Base-by-base conservation (phyloP, 345 rosid species). In the Citrus sp. region DNA sequence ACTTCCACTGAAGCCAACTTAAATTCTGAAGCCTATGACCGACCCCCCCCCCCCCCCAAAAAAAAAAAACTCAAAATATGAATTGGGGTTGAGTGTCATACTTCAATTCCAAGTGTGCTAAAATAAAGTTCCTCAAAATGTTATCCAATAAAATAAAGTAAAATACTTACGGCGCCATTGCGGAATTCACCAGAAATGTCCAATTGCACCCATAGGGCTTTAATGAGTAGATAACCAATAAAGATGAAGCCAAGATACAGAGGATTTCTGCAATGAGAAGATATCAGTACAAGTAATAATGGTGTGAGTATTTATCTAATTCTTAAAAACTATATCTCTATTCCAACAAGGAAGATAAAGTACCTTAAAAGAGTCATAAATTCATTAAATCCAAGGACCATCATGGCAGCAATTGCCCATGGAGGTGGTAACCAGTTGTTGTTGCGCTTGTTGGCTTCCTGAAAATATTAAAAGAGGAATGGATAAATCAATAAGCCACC, bases 341-440 rank as follows among this genome's bases (percentile, higher is more conserved):
- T 49, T 67, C 74, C 65, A 59, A 73, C 34, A 80, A 38, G 7
- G 42, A 51, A 28, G 64, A 77, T 34, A 60, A 66, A 34, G 51
- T 79, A 94, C 99, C 99, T 97, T 81, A 97, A 84, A 75, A 97
- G 93, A 71, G 98, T 94, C 98, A 97, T 97, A 76, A 97, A 97
- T 87, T 97, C 99, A 77, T 97, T 94, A 80, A 97, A 97, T 77
- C 99, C 99, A 72, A 97, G 91, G 80, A 94, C 83, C 37, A 90
- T 59, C 85, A 97, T 56, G 9, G 98, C 98, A 73, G 80, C 87
- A 80, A 97, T 94, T 66, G 99, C 99, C 99, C 99, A 94, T 84
- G 99, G 98, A 81, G 99, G 99, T 73, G 99, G 99, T 68, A 97
- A 73, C 98, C 97, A 97, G 91, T 93, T 97, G 94, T 93, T 94